These are phyloP conservation scores for Ordospora colligata DNA, from an alignment of 371 early-diverging fungal genomes.

Conservation along the genomic window DNA sequence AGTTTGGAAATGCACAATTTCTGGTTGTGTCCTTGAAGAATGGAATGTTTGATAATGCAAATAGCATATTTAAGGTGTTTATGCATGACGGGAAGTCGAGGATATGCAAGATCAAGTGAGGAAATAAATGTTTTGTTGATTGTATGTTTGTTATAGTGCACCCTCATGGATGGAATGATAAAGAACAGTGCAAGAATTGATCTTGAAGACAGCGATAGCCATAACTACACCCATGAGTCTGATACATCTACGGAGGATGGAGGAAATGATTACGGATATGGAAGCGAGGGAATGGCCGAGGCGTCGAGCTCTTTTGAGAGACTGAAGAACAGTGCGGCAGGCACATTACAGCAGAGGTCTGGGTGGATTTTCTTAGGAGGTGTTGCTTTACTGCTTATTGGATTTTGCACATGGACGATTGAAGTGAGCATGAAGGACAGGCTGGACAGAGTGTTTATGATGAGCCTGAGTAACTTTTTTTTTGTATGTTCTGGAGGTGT, in stretches of 20 bases:
- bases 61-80: constrained; percentile 82
- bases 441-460: background rate
- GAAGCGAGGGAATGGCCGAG: background rate
- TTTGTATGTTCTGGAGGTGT: background rate
- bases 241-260: background rate
- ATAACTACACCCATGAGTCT: constrained; percentile 5
- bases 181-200: constrained; percentile 2
- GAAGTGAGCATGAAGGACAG: constrained; percentile 14
- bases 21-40: constrained; percentile 97
- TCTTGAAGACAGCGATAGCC: constrained; percentile 3
- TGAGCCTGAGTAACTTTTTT: background rate
- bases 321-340: constrained; percentile 1
- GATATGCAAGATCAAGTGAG: constrained; percentile 66
- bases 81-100: constrained; percentile 87
- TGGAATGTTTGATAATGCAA: constrained; percentile 98
- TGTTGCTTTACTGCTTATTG: background rate
- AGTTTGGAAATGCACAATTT: constrained; percentile 94
- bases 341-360: constrained; percentile 3
- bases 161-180: constrained; percentile 4
- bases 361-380: background rate
- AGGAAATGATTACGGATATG: background rate
- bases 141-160: background rate
- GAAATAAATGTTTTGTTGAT: background rate
- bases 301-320: background rate
- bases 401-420: background rate